Evolutionary conservation across 495 filamentous ascomycete genomes (phyloP).

Genomic region (Rhizodiscina lignyota): DNA sequence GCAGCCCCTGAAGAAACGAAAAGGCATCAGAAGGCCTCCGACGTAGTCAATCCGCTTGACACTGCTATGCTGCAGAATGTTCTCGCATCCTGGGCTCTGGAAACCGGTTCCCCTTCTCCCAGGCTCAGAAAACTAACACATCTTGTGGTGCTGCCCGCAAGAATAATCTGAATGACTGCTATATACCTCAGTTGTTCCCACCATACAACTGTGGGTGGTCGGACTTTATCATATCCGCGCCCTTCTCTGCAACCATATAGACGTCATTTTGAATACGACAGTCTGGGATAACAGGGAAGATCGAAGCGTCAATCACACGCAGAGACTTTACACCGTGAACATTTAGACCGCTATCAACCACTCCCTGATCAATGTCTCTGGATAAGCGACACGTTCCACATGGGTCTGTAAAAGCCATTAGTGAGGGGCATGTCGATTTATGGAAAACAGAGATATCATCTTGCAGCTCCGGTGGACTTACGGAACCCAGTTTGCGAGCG

Average conservation of each 20-base stretch:
- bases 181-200: no score
- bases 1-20: no score
- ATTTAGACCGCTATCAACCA: neutral
- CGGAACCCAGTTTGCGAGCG: constrained; percentile 41
- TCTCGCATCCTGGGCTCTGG: no score
- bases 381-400: constrained; percentile 32
- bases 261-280: constrained; percentile 7
- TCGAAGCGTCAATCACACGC: neutral
- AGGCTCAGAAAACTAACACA: no score
- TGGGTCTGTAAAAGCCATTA: constrained; percentile 16
- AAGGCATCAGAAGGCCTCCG: no score
- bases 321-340: neutral
- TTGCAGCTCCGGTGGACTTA: constrained; percentile 6
- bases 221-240: constrained; percentile 31
- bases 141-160: no score
- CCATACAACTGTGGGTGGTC: constrained; percentile 17
- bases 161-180: no score
- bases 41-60: no score
- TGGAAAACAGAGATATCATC: no score
- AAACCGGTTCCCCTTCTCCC: no score
- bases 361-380: constrained; percentile 27
- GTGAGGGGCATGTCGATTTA: no score
- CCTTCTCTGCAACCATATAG: constrained; percentile 11
- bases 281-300: neutral
- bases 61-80: no score